Base-by-base conservation (phyloP, 2,329 filamentous ascomycete species). In the Epichloe aotearoae region DNA sequence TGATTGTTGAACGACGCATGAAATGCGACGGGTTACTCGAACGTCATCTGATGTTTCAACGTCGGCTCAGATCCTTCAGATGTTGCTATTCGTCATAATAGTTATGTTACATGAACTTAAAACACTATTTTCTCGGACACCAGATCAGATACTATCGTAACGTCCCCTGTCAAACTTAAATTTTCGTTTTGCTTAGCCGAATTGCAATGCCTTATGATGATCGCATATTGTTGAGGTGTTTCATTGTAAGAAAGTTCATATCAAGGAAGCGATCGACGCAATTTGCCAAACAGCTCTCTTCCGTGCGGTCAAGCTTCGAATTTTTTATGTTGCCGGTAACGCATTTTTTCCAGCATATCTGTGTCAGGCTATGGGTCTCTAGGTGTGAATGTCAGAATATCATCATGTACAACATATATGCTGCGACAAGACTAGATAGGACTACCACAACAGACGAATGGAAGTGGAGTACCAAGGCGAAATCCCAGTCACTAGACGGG, bases 321-420 rank as follows among this genome's bases (percentile, higher is more conserved):
- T 75, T 78, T 58, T 83, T 83, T 82, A 96, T 84, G 52, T 75
- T 76, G 50, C 81, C 74, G 8, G 86, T 84, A 54, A 96, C 75
- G 74, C 93, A 98, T 73, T 96, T 97, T 65, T 83, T 88, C 83
- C 90, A 98, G 79, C 93, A 98, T 54, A 86, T 79, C 61, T 93
- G 85, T 42, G 75, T 79, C 49, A 81, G 62, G 55, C 64, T 68
- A 62, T 80, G 76, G 12, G 76, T 74, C 63, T 74, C 76, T 80
- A 51, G 34, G 41, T 34, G 10, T n/a, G 15, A 30, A 44, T 10
- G 47, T 52, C 26, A 46, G 34, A 43, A 40, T 10, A 19, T 34
- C 33, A 20, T 38, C 23, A 48, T 40, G 23, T 52, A 41, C 66
- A 61, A 64, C 44, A 5, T 23, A 23, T 42, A 12, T 37, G 36